Base-by-base conservation (phyloP, 2,329 filamentous ascomycete species). In the Cladosporium sphaerospermum region DNA sequence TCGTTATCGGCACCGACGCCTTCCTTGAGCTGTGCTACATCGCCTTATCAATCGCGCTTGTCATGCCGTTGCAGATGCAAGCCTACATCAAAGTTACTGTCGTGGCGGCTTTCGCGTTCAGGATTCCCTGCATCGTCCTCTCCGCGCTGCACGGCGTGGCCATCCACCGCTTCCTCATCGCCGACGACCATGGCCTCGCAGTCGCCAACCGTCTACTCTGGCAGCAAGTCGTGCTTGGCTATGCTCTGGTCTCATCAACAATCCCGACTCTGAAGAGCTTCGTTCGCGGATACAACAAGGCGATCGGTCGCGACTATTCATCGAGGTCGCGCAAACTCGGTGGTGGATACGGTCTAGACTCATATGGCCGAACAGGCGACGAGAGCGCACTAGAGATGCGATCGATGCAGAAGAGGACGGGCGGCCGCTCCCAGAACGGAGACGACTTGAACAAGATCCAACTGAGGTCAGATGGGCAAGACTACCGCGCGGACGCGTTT, bases 181-280 rank as follows among this genome's bases (percentile, higher is more conserved):
- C 59, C 31, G 33, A 52, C 18, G 59, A 62, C 45, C 54, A 57
- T 0, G 59, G 60, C 41, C 56, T 61, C 32, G 59, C 56, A 13
- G 57, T 60, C 31, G 56, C 60, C 40, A 50, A 60, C 50, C 52
- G 61, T 2, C 58, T 64, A 4, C 57, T 64, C 18, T 64, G 59
- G 59, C 63, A 62, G 44, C 59, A 64, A 57, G 56, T 63, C 14
- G 59, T 61, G n/a, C 56, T 66, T 13, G 61, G 61, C 50, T 67
- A 63, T 46, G 57, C 61, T n/a, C 54, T 66, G 10, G 59, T 65
- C 28, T 57, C 64, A 11, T 62, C 63, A 34, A 65, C 63, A 1
- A 62, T 66, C 18, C 63, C 63, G 7, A 63, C 62, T 5, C 37
- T 66, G 14, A 62, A 64, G 34, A 59, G 60, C n/a, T 65, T 66